These are phyloP conservation scores for Pleurotus platypus DNA, from an alignment of 768 basidiomycete species.

Conservation along the genomic window DNA sequence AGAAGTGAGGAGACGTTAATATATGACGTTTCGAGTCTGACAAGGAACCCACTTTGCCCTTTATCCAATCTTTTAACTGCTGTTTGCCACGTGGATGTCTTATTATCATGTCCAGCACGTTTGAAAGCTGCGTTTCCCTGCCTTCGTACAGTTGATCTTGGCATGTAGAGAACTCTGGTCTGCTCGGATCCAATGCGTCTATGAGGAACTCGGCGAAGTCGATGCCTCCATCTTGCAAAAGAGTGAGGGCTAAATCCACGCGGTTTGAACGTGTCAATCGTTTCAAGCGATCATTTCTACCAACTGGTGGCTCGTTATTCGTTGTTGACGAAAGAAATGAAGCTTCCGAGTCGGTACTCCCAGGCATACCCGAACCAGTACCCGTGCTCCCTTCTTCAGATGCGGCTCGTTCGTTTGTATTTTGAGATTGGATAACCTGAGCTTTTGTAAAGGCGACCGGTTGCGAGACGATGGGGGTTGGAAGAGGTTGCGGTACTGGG, in stretches of 20 bases:
- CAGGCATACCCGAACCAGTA: background rate
- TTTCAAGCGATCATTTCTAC: background rate
- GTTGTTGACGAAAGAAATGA: no score
- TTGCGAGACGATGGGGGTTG: background rate
- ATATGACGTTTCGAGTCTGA: background rate
- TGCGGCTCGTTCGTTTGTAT: no score
- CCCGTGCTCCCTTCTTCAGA: background rate
- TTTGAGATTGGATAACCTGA: no score
- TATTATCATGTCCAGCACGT: background rate
- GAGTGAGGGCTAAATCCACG: slow-evolving; percentile 4
- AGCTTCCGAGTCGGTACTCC: background rate
- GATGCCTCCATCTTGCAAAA: slow-evolving; percentile 4
- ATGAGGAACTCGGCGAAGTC: background rate
- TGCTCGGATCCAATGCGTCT: background rate
- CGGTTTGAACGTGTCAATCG: background rate
- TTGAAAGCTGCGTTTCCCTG: background rate
- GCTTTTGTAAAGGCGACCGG: background rate
- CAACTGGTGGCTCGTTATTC: background rate
- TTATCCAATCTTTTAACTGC: background rate
- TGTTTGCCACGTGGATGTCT: background rate
- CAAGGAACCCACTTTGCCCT: background rate
- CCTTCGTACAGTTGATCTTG: background rate
- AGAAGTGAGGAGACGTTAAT: background rate
- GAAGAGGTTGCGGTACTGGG: background rate
- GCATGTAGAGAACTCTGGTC: background rate